phyloP scores from a whole-genome alignment of 1,139 yeast species.

The Nakaseomyces nivariensis region DNA sequence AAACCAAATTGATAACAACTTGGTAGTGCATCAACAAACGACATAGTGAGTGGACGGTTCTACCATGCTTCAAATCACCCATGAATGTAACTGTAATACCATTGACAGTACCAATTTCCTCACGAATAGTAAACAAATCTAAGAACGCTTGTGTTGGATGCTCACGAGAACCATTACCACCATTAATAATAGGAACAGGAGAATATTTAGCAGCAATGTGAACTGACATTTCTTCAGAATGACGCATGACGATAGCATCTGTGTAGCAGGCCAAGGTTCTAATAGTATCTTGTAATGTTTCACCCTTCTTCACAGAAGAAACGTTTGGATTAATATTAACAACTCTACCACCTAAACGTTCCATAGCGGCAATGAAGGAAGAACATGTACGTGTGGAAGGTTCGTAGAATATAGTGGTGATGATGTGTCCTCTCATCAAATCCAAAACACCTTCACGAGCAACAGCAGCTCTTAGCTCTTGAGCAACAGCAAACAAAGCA shows the following conservation, averaged over 20 bases:
- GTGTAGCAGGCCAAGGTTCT: conserved; percentile 92
- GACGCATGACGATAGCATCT: conserved; percentile 95
- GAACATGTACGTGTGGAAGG: conserved; percentile 96
- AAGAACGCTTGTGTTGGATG: conserved; percentile 98
- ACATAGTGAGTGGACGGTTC: conserved; percentile 96
- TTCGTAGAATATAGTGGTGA: conserved; percentile 94
- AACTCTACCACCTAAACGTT: conserved; percentile 97
- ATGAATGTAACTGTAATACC: conserved; percentile 96
- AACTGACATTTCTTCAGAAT: conserved; percentile 86
- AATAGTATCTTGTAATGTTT: conserved; percentile 92
- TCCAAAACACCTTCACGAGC: conserved; percentile 95
- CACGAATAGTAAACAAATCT: conserved; percentile 96
- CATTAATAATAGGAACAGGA: conserved; percentile 94
- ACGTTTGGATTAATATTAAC: conserved; percentile 75
- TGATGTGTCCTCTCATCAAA: conserved; percentile 76
- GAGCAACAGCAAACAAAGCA: conserved; percentile 89
- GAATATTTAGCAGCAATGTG: conserved; percentile 93
- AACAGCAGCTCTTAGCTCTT: conserved; percentile 94
- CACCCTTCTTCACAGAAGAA: conserved; percentile 96
- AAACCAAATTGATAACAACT: conserved; percentile 83
- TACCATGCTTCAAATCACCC: conserved; percentile 97
- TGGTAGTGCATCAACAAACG: conserved; percentile 85
- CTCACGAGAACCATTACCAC: conserved; percentile 95
- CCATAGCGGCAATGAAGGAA: conserved; percentile 99
- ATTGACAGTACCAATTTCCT: conserved; percentile 96